These are phyloP conservation scores for Solanum bukasovii DNA, from an alignment of 257 asterid species.

Conservation along the genomic window DNA sequence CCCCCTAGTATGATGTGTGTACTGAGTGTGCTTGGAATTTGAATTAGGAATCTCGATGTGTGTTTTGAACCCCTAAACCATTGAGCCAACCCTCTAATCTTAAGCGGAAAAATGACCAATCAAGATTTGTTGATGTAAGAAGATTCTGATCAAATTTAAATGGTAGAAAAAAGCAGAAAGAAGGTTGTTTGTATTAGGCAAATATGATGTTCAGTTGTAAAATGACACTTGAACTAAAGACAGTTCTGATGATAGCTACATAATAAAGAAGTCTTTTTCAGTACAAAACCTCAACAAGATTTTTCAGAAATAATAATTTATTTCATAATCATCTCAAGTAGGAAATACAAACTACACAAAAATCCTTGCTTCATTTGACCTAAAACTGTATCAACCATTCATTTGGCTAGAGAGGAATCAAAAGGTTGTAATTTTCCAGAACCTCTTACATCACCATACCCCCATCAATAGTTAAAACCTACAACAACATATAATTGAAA, in stretches of 20 bases:
- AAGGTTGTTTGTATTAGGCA: background rate
- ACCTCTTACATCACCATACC: constrained; percentile 84
- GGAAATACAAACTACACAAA: background rate
- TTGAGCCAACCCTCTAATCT: too few species aligned
- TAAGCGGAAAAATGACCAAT: background rate
- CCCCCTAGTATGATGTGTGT: background rate
- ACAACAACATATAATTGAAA: constrained; percentile 3
- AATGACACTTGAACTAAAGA: background rate
- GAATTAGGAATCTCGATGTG: too few species aligned
- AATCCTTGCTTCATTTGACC: background rate
- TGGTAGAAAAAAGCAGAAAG: background rate
- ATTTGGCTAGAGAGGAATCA: background rate
- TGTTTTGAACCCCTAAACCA: too few species aligned
- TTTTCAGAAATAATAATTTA: background rate
- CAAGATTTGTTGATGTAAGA: background rate
- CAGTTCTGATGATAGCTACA: background rate
- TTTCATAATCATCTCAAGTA: background rate
- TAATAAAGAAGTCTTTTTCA: background rate
- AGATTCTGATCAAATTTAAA: background rate
- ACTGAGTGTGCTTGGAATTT: too few species aligned
- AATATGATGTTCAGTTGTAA: background rate
- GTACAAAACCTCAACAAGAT: background rate
- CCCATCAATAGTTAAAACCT: constrained; percentile 87
- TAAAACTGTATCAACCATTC: background rate
- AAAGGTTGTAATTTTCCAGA: background rate